Base-by-base conservation (phyloP, 345 rosid genomes). In the Firmiana major region DNA sequence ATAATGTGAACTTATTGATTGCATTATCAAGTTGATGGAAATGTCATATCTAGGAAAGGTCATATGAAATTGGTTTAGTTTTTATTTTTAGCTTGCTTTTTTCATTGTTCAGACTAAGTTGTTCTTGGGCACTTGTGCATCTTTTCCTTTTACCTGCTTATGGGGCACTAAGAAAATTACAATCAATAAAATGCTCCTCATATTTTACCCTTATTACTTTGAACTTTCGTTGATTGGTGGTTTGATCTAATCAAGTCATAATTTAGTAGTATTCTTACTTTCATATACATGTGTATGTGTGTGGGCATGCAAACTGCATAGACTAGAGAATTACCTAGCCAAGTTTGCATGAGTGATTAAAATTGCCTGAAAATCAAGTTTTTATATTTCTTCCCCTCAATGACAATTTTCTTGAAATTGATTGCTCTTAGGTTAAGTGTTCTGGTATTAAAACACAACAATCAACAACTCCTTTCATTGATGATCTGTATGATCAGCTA, bases 391-490 rank as follows among this genome's bases (percentile, higher is more conserved):
- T 4, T 22, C 17, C 57, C 43, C 38, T 59, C 22, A 48, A 21
- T 77, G 42, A 24, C 63, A 73, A 43, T 53, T 86, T 72, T 49
- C 63, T 81, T 72, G 62, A 21, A 74, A 65, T 15, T 79, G 62
- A 43, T 70, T 83, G 54, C 60, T 84, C 85, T 79, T 93, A 96
- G 99, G 87, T 88, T 60, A 93, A 92, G 84, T 82, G 97, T 89
- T 85, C 93, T 59, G 89, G 91, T 55, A 91, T 87, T 68, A 83
- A 82, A 86, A 93, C 91, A 9, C 84, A 85, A 58, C 93, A 90
- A 78, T 91, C 93, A 34, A 92, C 97, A 16, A 90, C 99, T 79
- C 98, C 97, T 68, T 96, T 93, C 64, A 82, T 96, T 11, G 97
- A 96, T 77, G 97, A 92, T 62, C 92, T 96, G 93, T 91, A 93